Evolutionary conservation across 441 rosid species (phyloP).

Genomic region (Bocquillonia castaneifolia): DNA sequence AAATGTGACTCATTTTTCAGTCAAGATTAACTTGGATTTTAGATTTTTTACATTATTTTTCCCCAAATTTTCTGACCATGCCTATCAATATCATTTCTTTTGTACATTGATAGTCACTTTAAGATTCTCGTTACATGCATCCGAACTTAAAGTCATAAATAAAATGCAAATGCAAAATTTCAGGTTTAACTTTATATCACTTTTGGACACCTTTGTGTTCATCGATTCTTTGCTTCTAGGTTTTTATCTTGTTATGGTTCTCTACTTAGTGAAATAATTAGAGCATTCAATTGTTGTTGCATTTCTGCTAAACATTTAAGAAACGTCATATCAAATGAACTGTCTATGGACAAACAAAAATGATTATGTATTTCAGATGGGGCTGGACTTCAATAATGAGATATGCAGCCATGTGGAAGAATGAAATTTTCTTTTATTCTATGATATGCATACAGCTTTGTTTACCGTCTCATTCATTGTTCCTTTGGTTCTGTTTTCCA

Average conservation of each 20-base stretch:
- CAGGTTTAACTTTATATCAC: background rate
- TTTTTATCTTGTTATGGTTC: slow-evolving; percentile 6
- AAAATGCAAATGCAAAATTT: background rate
- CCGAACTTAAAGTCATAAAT: background rate
- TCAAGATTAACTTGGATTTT: background rate
- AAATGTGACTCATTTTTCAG: background rate
- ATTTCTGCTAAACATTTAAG: background rate
- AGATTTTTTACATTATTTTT: background rate
- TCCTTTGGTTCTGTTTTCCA: slow-evolving; percentile 28
- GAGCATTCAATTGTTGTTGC: background rate
- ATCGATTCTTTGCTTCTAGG: background rate
- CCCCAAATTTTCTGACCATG: slow-evolving; percentile 4
- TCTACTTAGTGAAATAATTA: background rate
- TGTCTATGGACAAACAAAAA: background rate
- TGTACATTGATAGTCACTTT: background rate
- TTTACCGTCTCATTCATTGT: background rate
- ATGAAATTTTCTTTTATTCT: background rate
- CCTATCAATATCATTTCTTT: background rate
- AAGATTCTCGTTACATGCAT: background rate
- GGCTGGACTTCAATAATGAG: background rate
- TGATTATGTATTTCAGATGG: background rate
- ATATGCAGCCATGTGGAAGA: background rate
- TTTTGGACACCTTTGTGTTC: background rate
- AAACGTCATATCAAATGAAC: background rate
- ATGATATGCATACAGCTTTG: background rate